phyloP scores from a whole-genome alignment of 192 early-diverging fungal genomes.

The Backusella westeae region DNA sequence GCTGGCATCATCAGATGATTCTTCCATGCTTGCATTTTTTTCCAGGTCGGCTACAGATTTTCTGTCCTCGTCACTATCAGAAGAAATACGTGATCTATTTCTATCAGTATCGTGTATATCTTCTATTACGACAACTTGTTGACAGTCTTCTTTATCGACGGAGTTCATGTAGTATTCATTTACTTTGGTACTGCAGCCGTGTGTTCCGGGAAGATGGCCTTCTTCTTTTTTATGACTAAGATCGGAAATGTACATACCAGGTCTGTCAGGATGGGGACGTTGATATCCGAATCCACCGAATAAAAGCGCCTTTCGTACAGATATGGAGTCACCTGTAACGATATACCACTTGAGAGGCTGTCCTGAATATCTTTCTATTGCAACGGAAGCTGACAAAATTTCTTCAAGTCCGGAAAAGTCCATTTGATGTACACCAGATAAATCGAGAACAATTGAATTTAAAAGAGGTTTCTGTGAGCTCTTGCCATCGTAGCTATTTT shows the following conservation, averaged over 20 bases:
- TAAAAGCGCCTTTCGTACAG: slow-evolving; percentile 23
- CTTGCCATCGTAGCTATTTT: slow-evolving; percentile 43
- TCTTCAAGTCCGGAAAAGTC: slow-evolving; percentile 82
- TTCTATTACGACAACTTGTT: slow-evolving; percentile 3
- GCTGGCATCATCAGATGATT: neutral
- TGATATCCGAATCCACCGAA: slow-evolving; percentile 32
- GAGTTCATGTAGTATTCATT: neutral
- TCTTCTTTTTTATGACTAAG: neutral
- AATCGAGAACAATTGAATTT: slow-evolving; percentile 77
- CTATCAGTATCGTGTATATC: neutral
- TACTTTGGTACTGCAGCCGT: neutral
- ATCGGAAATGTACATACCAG: neutral
- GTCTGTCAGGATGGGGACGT: neutral
- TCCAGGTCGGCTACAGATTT: neutral
- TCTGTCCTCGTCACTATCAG: neutral
- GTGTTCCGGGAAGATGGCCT: neutral
- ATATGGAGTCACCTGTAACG: slow-evolving; percentile 5
- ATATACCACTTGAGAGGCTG: slow-evolving; percentile 22
- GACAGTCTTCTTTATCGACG: neutral
- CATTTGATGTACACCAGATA: slow-evolving; percentile 71
- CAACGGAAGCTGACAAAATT: slow-evolving; percentile 59
- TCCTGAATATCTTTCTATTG: slow-evolving; percentile 24
- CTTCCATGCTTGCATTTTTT: neutral
- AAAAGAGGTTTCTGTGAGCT: slow-evolving; percentile 43
- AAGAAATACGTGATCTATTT: neutral